Percentiles rank a stretch among this genome's conserved stretches.
These are phyloP conservation scores for Pilatotrama ljubarskyi DNA, from an alignment of 768 basidiomycete species.

Conservation along the genomic window DNA sequence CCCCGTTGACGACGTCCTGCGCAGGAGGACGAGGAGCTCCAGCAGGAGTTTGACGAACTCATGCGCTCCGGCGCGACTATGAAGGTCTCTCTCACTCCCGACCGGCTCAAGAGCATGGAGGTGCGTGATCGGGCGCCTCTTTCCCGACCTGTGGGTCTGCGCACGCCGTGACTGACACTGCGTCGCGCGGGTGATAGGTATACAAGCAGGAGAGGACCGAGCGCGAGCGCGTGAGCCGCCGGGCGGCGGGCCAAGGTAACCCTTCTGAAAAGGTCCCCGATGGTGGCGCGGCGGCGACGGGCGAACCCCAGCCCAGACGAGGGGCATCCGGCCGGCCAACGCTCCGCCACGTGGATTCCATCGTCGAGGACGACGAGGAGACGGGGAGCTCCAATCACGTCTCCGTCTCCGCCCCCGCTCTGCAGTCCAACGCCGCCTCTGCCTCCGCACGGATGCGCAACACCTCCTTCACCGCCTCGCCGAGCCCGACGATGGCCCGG, in stretches of 20 bases:
- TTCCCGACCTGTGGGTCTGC: neutral
- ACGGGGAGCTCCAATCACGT: conserved; percentile 6
- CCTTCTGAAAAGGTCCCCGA: conserved; percentile 9
- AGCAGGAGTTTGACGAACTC: conserved; percentile 88
- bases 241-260: neutral
- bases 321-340: conserved; percentile 37
- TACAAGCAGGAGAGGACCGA: conserved; percentile 72
- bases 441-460: conserved; percentile 14
- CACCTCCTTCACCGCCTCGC: conserved; percentile 10
- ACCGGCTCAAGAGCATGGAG: conserved; percentile 91
- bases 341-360: conserved; percentile 61
- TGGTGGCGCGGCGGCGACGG: conserved; percentile 10
- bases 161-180: conserved; percentile 8
- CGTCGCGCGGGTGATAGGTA: conserved; percentile 40
- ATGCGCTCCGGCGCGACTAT: conserved; percentile 89
- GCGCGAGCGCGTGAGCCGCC: conserved; percentile 22
- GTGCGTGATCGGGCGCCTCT: conserved; percentile 46
- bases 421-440: conserved; percentile 18
- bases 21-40: conserved; percentile 49
- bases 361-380: conserved; percentile 64
- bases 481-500: conserved; percentile 7
- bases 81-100: conserved; percentile 95
- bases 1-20: conserved; percentile 1
- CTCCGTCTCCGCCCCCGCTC: conserved; percentile 24
- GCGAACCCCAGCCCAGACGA: conserved; percentile 15